These are phyloP conservation scores for Selaginella moellendorffii DNA, from an alignment of 75 land plant species.

Conservation along the genomic window DNA sequence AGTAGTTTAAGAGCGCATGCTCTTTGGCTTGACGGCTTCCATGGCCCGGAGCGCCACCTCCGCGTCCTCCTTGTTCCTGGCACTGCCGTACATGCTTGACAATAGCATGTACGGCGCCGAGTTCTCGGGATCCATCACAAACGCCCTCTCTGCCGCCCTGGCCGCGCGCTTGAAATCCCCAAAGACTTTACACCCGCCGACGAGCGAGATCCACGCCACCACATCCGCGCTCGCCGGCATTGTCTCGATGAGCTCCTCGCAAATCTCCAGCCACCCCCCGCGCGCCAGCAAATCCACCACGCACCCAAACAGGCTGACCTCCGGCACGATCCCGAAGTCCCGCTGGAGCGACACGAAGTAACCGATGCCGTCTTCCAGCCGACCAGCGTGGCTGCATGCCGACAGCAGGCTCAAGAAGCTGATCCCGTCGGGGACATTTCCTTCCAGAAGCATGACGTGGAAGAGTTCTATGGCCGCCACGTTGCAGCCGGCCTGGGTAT, in stretches of 20 bases:
- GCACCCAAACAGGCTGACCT: not conserved
- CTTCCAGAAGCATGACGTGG: not conserved
- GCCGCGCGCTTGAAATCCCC: not conserved
- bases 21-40: too few species aligned
- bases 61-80: too few species aligned
- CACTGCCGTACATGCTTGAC: not conserved
- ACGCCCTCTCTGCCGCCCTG: not conserved
- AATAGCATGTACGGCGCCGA: not conserved
- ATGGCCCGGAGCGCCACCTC: too few species aligned
- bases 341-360: not conserved
- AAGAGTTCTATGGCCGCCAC: not conserved
- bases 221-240: not conserved
- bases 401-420: not conserved
- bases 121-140: not conserved
- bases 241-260: not conserved
- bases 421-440: not conserved
- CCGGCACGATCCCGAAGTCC: not conserved
- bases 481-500: conserved; percentile 22
- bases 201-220: not conserved
- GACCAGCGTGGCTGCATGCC: not conserved
- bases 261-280: not conserved
- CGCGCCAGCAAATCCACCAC: not conserved
- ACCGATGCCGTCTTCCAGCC: not conserved
- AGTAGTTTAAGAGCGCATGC: too few species aligned
- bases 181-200: not conserved